phyloP scores from a whole-genome alignment of 306 rosid genomes.

The Pyrus pyrifolia region DNA sequence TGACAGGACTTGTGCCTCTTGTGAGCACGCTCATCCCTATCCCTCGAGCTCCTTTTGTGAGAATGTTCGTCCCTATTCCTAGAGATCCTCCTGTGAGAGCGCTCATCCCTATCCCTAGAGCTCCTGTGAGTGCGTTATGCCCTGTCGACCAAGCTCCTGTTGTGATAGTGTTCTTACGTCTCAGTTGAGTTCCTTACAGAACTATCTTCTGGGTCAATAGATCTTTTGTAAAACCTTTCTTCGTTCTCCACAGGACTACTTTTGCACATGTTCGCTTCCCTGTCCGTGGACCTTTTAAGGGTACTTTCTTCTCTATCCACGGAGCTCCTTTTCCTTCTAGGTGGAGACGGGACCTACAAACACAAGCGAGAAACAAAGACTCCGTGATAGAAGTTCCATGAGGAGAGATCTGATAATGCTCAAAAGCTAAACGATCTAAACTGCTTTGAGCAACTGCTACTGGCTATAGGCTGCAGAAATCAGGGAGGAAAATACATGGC shows the following conservation, averaged over 20 bases:
- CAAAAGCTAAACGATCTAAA: not conserved
- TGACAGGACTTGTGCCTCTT: conserved; percentile 37
- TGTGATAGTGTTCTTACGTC: conserved; percentile 16
- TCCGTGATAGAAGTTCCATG: not conserved
- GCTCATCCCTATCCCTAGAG: conserved; percentile 21
- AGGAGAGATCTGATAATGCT: not conserved
- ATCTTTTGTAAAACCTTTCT: conserved; percentile 20
- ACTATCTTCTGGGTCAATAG: conserved; percentile 29
- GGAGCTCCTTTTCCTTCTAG: conserved; percentile 44
- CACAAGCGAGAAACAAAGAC: not conserved
- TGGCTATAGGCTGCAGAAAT: not conserved
- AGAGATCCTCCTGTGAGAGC: conserved; percentile 9
- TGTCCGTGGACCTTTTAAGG: conserved; percentile 25
- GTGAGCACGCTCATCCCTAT: conserved; percentile 34
- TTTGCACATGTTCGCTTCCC: conserved; percentile 10
- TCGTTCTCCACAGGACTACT: conserved; percentile 21
- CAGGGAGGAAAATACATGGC: not conserved
- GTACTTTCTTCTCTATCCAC: conserved; percentile 34
- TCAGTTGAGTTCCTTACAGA: conserved; percentile 14
- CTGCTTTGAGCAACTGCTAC: not conserved
- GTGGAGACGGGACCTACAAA: conserved; percentile 74
- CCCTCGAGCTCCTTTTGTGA: not conserved
- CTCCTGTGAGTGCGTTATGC: conserved; percentile 28
- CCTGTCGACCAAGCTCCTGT: conserved; percentile 30
- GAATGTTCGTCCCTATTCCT: not conserved